Conservation (phyloP, 176 grass and related monocot genomes). For the Aegilops umbellulata region DNA sequence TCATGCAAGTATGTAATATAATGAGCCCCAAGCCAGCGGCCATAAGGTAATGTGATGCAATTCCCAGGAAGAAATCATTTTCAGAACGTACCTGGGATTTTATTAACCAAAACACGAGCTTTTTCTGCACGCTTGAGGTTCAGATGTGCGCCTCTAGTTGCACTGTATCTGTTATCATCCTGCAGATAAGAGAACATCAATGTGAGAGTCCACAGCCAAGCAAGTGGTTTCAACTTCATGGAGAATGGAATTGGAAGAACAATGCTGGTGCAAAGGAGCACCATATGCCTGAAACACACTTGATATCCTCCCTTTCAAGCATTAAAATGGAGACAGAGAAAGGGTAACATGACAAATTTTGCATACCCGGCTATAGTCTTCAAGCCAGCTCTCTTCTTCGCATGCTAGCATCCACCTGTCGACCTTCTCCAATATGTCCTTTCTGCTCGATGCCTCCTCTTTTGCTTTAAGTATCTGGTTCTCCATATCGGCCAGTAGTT, state of each 20-base stretch:
- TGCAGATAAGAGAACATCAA: constrained; percentile 21
- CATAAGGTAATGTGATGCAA: neutral
- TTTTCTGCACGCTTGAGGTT: constrained; percentile 96
- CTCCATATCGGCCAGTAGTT: constrained; percentile 86
- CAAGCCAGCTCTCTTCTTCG: constrained; percentile 99
- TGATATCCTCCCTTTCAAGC: neutral
- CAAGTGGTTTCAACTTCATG: neutral
- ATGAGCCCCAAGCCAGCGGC: neutral
- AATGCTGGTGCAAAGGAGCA: neutral
- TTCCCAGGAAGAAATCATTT: neutral
- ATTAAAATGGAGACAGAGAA: constrained; percentile 8
- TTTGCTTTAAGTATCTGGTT: constrained; percentile 82
- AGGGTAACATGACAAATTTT: constrained; percentile 12
- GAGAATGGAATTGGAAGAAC: neutral
- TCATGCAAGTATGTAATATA: neutral
- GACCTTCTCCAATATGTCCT: constrained; percentile 93
- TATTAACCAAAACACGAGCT: constrained; percentile 84
- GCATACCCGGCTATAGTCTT: constrained; percentile 85
- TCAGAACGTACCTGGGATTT: constrained; percentile 75
- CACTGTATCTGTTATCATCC: constrained; percentile 97
- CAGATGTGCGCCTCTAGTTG: constrained; percentile 90
- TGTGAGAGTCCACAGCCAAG: neutral
- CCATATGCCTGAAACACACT: neutral
- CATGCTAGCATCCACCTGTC: constrained; percentile 87
- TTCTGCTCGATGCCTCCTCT: constrained; percentile 78